Evolutionary conservation across 768 basidiomycete species (phyloP), one percentile per base, ranked within the genome.

Genomic region (Amanita muscaria): DNA sequence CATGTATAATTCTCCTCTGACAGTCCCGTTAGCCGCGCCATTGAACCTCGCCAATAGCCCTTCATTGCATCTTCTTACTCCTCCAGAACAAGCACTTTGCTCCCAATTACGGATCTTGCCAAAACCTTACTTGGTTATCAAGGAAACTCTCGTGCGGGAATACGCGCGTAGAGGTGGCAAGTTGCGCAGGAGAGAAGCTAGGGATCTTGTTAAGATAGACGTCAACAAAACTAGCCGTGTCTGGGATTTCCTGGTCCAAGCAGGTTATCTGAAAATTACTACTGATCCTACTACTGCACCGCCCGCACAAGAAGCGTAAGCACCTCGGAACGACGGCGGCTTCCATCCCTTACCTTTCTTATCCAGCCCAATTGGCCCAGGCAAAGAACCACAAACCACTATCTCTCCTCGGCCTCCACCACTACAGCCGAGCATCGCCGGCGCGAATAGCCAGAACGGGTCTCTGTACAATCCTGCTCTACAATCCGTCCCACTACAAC

Each of bases 61-160:
- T 0, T 88, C 86, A 1, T 67, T 98, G 4, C 88, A 97, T 56
- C 75, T 99, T 7, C 84, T 99, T 53, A 87, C 89, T 1, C 74
- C 80, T 9, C 81, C 80, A 22, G 94, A 99, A 64, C 89, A 92
- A 60, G 68, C 74, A 0, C 79, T 98, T 16, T 97, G 96, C 59
- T 87, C 90, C 2, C 74, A 78, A 44, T 73, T 98, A 23, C 84
- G 92, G 5, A 91, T 99, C 47, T 73, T 96, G 15, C 94, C 96
- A 1, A 89, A 90, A 57, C 91, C 96, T 1, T 99, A 96, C 60
- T 79, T 99, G 41, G 79, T 87, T 49, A 88, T 98, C 66, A 99
- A 99, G 60, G 91, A 96, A 62, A 89, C 86, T 4, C 77, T 96
- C 32, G 82, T 99, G 23, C 79, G 91, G 24, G 94, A 98, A 67